Evolutionary conservation across 2,329 filamentous ascomycete species (phyloP).

Genomic region (Simplicillium sp.): DNA sequence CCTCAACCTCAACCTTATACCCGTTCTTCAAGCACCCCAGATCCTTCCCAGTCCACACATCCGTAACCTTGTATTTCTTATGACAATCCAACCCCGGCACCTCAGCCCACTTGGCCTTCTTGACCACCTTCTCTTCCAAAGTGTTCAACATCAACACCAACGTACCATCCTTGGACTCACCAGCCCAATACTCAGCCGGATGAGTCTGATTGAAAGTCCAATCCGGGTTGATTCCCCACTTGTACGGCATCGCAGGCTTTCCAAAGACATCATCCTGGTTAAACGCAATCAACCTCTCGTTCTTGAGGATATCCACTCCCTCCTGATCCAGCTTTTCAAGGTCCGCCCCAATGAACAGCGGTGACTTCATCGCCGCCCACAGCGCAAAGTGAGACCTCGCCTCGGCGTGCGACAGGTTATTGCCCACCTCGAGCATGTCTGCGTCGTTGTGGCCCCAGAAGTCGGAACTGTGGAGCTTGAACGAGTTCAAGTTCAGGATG

Average conservation of each 20-base stretch:
- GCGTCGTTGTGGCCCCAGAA: constrained; percentile 42
- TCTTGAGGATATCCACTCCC: constrained; percentile 31
- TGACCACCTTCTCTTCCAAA: constrained; percentile 17
- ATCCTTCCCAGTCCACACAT: constrained; percentile 35
- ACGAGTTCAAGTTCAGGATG: constrained; percentile 40
- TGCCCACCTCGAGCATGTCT: constrained; percentile 43
- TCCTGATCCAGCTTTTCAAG: constrained; percentile 23
- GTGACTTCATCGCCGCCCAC: constrained; percentile 41
- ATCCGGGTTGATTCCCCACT: constrained; percentile 38
- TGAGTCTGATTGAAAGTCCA: constrained; percentile 36
- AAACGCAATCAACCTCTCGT: constrained; percentile 27
- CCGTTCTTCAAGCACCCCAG: constrained; percentile 22
- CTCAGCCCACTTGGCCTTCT: constrained; percentile 29
- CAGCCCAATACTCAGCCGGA: constrained; percentile 41
- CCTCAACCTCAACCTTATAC: constrained; percentile 16
- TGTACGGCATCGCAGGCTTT: constrained; percentile 31
- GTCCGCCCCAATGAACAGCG: constrained; percentile 37
- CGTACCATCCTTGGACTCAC: constrained; percentile 29
- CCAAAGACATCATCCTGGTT: constrained; percentile 36
- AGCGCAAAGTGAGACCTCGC: constrained; percentile 39
- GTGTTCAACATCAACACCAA: constrained; percentile 40
- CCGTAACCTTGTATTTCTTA: constrained; percentile 25
- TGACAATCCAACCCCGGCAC: constrained; percentile 26
- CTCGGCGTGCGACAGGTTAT: constrained; percentile 34
- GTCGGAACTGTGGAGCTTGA: constrained; percentile 29